Evolutionary conservation across 129 eudicot species (phyloP), one percentile per base, ranked within the genome.

Genomic region (Tagetes erecta): DNA sequence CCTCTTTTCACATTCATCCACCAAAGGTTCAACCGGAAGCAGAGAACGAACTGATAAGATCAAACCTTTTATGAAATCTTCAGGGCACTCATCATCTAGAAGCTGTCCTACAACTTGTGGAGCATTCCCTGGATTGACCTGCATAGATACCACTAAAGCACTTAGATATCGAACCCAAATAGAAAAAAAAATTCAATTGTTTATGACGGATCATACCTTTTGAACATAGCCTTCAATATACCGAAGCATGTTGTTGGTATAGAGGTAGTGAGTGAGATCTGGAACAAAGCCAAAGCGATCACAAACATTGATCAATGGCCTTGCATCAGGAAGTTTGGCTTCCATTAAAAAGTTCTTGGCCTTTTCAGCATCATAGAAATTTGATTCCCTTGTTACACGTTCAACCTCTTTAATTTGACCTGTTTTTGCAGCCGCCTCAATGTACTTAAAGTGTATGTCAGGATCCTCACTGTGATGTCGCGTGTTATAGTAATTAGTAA

Each of bases 181-280:
- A 45, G 35, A 67, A 57, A 11, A 5, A 49, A 41, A 41, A n/a
- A n/a, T n/a, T 39, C 37, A 75, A 69, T 3, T 64, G 4, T 51
- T 8, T 49, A 46, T 64, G 13, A 57, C 68, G 67, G n/a, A 67
- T 4, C 42, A 60, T 78, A 95, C 99, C 97, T 95, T 95, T 71
- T 95, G 99, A 73, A 95, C 99, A 84, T 95, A 95, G 72, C 99
- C 99, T 89, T 95, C 99, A 40, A 95, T 95, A 55, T 95, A 95
- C 30, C 99, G 95, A 70, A 95, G 99, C 99, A 95, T 95, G 91
- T 95, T 95, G 86, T 73, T 91, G 40, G 90, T 74, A 73, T 95
- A 95, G 3, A 95, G 83, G 86, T 95, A 95, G 80, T 95, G 99
- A 37, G 99, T 95, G 74, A 95, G 90, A 83, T 93, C 98, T 0